Evolutionary conservation across 371 early-diverging fungal species (phyloP).

Genomic region (Fennellomyces sp.): DNA sequence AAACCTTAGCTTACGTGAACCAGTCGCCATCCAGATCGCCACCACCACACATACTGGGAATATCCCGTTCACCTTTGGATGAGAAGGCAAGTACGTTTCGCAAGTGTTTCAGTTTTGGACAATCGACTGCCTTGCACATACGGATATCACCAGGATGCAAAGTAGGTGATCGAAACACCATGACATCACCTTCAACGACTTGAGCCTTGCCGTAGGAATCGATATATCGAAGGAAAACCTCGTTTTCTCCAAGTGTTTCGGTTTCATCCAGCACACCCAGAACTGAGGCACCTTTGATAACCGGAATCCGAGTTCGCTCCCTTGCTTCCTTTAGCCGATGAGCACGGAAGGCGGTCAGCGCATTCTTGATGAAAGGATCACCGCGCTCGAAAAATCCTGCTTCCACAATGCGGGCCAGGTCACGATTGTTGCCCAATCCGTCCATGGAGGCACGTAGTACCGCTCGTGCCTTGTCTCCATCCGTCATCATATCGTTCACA

Average conservation of each 20-base stretch:
- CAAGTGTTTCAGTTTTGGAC: conserved; percentile 55
- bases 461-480: conserved; percentile 29
- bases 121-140: conserved; percentile 63
- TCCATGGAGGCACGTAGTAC: conserved; percentile 40
- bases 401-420: conserved; percentile 46
- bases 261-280: conserved; percentile 82
- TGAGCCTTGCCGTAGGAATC: conserved; percentile 9
- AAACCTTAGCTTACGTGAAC: conserved; percentile 26
- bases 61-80: conserved; percentile 62
- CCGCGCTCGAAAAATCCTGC: conserved; percentile 44
- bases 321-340: conserved; percentile 54
- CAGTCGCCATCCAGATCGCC: conserved; percentile 84
- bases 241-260: conserved; percentile 54
- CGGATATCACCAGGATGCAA: conserved; percentile 82
- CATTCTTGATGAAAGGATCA: conserved; percentile 59
- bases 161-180: conserved; percentile 68
- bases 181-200: conserved; percentile 26
- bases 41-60: conserved; percentile 75
- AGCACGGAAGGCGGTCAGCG: conserved; percentile 49
- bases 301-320: conserved; percentile 57
- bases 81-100: conserved; percentile 79
- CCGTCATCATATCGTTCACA: conserved; percentile 34
- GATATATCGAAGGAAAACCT: conserved; percentile 63
- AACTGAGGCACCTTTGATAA: conserved; percentile 62
- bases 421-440: conserved; percentile 38